Conservation (phyloP, 768 basidiomycete species). For the Macrolepiota fuliginosa region DNA sequence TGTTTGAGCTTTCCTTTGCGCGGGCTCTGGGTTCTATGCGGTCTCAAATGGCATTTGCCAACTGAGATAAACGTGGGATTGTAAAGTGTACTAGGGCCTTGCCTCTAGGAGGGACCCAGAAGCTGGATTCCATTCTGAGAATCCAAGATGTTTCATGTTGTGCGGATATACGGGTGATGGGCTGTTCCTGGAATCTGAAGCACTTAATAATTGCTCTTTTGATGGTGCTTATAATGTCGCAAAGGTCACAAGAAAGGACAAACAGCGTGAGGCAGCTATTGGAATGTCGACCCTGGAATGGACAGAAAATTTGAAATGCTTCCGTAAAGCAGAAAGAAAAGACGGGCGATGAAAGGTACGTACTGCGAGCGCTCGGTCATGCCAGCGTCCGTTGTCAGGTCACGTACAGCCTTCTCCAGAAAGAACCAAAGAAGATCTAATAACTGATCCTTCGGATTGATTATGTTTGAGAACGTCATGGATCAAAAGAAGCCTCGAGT, state of each 20-base stretch:
- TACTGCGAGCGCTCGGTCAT: conserved; percentile 9
- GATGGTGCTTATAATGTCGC: not conserved
- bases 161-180: not conserved
- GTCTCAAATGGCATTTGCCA: not conserved
- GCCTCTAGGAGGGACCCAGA: not conserved
- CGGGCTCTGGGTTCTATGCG: not conserved
- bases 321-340: not conserved
- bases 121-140: conserved; percentile 6
- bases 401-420: conserved; percentile 11
- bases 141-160: conserved; percentile 12
- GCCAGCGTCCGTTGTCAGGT: conserved; percentile 11
- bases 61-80: conserved; percentile 8
- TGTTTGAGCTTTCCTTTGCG: not conserved
- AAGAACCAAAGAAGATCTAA: not conserved
- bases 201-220: not conserved
- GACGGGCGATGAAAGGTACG: not conserved
- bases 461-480: conserved; percentile 9
- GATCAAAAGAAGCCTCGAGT: not conserved
- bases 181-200: conserved; percentile 10
- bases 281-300: conserved; percentile 5
- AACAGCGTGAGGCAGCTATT: not conserved
- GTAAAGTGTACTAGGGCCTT: not conserved
- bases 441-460: conserved; percentile 5
- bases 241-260: not conserved
- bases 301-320: not conserved